phyloP scores from a whole-genome alignment of 352 stramenopile genomes.

The Aphanomyces cochlioides region DNA sequence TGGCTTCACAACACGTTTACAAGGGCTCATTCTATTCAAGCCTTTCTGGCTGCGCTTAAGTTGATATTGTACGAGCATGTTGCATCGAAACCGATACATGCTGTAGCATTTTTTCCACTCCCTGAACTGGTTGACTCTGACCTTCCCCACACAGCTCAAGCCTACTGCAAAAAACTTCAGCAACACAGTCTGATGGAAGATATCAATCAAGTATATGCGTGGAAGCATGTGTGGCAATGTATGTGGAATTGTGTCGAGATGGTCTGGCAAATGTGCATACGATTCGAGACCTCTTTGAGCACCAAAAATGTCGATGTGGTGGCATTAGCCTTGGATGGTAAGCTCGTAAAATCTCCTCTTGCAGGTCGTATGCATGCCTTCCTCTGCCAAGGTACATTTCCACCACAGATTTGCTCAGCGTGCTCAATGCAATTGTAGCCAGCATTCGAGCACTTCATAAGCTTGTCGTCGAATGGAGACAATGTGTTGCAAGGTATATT shows the following conservation, averaged over 20 bases:
- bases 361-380: conserved; percentile 31
- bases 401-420: neutral
- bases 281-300: neutral
- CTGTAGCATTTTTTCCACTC: conserved; percentile 18
- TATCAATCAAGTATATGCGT: neutral
- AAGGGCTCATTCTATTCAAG: conserved; percentile 58
- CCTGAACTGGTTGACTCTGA: neutral
- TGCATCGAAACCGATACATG: conserved; percentile 31
- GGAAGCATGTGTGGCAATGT: conserved; percentile 22
- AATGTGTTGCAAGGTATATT: conserved; percentile 20
- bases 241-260: conserved; percentile 27
- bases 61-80: conserved; percentile 68
- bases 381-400: conserved; percentile 17
- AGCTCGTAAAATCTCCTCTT: conserved; percentile 35
- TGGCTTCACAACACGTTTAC: conserved; percentile 47
- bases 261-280: conserved; percentile 14
- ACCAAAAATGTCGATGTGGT: conserved; percentile 41
- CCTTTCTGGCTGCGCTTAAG: conserved; percentile 58
- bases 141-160: conserved; percentile 1
- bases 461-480: conserved; percentile 19
- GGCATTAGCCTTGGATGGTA: conserved; percentile 57
- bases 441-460: conserved; percentile 5
- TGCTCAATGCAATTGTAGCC: neutral
- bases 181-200: neutral
- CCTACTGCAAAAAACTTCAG: neutral